Evolutionary conservation across 208 protist species (phyloP).

Genomic region (Zelonia costaricensis): DNA sequence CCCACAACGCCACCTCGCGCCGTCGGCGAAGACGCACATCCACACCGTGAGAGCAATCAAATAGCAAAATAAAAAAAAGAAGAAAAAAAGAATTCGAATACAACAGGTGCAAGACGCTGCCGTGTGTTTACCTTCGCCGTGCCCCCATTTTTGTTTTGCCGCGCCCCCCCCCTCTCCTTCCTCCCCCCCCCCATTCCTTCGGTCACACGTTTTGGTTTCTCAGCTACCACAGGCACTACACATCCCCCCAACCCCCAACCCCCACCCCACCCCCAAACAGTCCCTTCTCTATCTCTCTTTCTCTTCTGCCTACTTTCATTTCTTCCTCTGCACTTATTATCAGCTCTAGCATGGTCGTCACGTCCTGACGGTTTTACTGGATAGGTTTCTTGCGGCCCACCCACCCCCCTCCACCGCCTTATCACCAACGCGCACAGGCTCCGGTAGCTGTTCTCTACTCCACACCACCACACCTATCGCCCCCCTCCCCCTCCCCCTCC

Average conservation of each 20-base stretch:
- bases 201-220: neutral
- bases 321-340: constrained; percentile 1
- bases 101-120: neutral
- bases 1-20: too few relatives aligned
- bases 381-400: neutral
- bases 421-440: too few relatives aligned
- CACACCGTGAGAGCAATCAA: too few relatives aligned
- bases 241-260: neutral
- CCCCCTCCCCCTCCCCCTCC: neutral
- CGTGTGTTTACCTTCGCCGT: neutral
- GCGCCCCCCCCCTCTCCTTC: neutral
- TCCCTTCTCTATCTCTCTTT: constrained; percentile 1
- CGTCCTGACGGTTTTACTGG: constrained; percentile 2
- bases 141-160: neutral
- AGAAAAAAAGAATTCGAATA: neutral
- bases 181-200: neutral
- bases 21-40: too few relatives aligned
- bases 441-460: neutral
- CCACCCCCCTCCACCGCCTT: neutral
- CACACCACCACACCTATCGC: neutral
- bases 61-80: too few relatives aligned
- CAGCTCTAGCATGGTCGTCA: constrained; percentile 10
- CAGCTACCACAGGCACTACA: too few relatives aligned
- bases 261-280: neutral
- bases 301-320: neutral